Percentiles rank a stretch among this genome's conserved stretches.
Conservation (phyloP, 108 stramenopile genomes). For the Skeletonema costatum region DNA sequence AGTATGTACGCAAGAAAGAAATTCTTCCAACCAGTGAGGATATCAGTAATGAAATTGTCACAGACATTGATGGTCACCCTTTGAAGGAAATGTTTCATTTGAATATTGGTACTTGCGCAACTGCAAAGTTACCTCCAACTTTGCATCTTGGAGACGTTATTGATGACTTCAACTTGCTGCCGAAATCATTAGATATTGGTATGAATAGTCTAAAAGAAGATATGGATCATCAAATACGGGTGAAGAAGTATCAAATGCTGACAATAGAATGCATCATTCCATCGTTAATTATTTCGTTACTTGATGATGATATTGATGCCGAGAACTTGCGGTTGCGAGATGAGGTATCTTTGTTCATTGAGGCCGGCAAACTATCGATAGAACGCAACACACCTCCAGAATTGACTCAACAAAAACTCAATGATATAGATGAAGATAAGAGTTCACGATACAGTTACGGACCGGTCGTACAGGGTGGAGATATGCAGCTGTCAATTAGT, state of each 20-base stretch:
- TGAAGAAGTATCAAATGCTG: conserved; percentile 45
- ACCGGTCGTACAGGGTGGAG: conserved; percentile 45
- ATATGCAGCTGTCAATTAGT: conserved; percentile 18
- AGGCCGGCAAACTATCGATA: conserved; percentile 28
- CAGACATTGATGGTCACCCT: conserved; percentile 41
- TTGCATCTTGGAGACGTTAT: conserved; percentile 45
- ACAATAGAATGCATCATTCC: conserved; percentile 34
- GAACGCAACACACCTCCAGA: conserved; percentile 48
- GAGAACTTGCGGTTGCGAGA: conserved; percentile 19
- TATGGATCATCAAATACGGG: not conserved
- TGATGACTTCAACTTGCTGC: conserved; percentile 41
- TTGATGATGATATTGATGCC: conserved; percentile 14
- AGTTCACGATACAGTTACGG: conserved; percentile 32
- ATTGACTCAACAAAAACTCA: conserved; percentile 30
- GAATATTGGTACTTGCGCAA: conserved; percentile 19
- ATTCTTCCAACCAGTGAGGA: not conserved
- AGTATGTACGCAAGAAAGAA: conserved; percentile 18
- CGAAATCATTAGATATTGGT: conserved; percentile 37
- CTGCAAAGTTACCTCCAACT: conserved; percentile 36
- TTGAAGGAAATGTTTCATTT: conserved; percentile 49
- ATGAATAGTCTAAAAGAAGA: conserved; percentile 29
- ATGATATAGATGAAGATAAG: conserved; percentile 45
- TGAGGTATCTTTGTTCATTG: conserved; percentile 39
- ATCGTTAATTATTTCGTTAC: conserved; percentile 39
- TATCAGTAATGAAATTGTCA: conserved; percentile 15